phyloP scores from a whole-genome alignment of 306 rosid genomes.

The Biancaea sappan region DNA sequence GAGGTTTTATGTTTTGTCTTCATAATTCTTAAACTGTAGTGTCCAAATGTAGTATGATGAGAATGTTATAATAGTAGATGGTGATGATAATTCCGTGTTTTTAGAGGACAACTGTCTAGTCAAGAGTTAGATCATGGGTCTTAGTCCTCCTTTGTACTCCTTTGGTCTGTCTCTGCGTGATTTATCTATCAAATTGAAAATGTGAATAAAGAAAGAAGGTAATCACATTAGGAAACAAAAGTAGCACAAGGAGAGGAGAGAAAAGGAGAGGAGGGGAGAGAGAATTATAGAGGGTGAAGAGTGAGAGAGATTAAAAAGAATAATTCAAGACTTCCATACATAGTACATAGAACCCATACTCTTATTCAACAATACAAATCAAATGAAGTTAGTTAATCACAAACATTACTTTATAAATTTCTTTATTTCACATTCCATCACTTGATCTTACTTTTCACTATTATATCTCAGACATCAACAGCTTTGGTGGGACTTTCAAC shows the following conservation, averaged over 20 bases:
- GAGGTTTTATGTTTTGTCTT: conserved; percentile 44
- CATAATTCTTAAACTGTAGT: conserved; percentile 23
- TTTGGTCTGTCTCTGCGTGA: not conserved
- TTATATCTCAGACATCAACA: not conserved
- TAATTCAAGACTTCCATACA: not conserved
- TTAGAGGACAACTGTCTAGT: not conserved
- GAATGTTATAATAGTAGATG: not conserved
- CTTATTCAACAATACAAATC: not conserved
- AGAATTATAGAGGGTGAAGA: not conserved
- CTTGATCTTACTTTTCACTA: conserved; percentile 2
- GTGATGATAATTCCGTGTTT: not conserved
- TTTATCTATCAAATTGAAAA: not conserved
- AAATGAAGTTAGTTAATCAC: not conserved
- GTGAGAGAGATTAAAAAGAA: not conserved
- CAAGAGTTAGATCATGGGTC: not conserved
- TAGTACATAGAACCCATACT: not conserved
- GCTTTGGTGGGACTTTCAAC: not conserved
- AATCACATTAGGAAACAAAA: not conserved
- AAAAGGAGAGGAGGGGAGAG: not conserved
- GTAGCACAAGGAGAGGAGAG: not conserved
- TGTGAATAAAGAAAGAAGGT: not conserved
- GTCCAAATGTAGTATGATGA: conserved; percentile 13
- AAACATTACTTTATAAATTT: not conserved
- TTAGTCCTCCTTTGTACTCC: not conserved
- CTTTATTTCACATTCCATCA: not conserved